Evolutionary conservation across 176 grass and related monocot species (phyloP).

Genomic region (Chrysopogon serrulatus): DNA sequence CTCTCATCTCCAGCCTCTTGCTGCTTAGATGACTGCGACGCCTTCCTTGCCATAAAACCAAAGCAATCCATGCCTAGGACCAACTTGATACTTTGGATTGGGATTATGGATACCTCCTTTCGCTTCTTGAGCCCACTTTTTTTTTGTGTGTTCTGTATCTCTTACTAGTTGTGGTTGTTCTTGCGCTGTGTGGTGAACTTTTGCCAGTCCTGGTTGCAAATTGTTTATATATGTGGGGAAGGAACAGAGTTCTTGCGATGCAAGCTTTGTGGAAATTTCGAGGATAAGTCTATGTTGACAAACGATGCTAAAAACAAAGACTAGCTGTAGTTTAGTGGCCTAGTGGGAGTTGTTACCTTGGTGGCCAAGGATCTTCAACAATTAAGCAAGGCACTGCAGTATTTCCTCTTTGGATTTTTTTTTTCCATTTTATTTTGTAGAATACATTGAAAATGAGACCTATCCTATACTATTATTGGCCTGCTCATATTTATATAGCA

Average conservation of each 20-base stretch:
- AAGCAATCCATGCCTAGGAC: constrained; percentile 23
- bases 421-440: not conserved
- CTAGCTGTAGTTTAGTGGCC: not conserved
- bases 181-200: not conserved
- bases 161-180: not conserved
- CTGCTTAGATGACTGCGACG: not conserved
- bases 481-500: not conserved
- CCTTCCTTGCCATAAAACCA: not conserved
- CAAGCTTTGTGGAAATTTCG: not conserved
- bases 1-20: not conserved
- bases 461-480: not conserved
- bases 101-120: not conserved
- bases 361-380: not conserved
- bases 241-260: not conserved
- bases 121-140: not conserved
- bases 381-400: not conserved
- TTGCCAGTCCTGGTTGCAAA: not conserved
- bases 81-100: not conserved
- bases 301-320: not conserved
- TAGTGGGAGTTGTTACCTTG: not conserved
- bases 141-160: not conserved
- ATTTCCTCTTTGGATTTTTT: not conserved
- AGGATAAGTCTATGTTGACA: not conserved
- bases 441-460: not conserved
- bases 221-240: not conserved